A percentile compares a stretch with the other conserved stretches of the same genome.
phyloP scores from a whole-genome alignment of 208 protist species.

The Trypanosoma platydactyli region DNA sequence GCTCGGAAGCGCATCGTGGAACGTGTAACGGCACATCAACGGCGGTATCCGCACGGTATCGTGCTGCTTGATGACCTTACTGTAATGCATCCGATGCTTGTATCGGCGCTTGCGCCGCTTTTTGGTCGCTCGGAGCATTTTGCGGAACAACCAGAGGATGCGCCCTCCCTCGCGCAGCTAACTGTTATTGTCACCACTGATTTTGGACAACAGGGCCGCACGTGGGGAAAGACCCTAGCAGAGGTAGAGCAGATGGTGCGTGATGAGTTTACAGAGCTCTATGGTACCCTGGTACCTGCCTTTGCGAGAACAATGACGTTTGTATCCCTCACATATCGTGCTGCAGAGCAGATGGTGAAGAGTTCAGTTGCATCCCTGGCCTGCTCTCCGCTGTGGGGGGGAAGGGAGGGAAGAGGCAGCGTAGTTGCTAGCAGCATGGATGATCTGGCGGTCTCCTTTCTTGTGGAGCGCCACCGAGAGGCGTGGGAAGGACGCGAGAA shows the following conservation, averaged over 20 bases:
- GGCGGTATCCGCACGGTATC: slow-evolving; percentile 70
- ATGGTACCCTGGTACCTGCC: slow-evolving; percentile 62
- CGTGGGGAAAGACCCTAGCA: slow-evolving; percentile 47
- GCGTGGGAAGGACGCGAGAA: slow-evolving; percentile 67
- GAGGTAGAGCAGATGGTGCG: slow-evolving; percentile 71
- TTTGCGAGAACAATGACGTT: slow-evolving; percentile 68
- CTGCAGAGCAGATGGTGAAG: slow-evolving; percentile 58
- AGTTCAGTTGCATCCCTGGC: slow-evolving; percentile 46
- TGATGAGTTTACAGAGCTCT: slow-evolving; percentile 57
- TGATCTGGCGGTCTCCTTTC: slow-evolving; percentile 50
- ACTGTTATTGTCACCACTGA: slow-evolving; percentile 80
- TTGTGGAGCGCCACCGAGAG: slow-evolving; percentile 47
- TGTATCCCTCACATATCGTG: slow-evolving; percentile 42
- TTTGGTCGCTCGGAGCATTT: slow-evolving; percentile 70
- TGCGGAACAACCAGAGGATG: slow-evolving; percentile 49
- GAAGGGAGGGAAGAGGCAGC: not conserved
- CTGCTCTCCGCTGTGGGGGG: slow-evolving; percentile 29
- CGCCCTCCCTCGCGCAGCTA: slow-evolving; percentile 51
- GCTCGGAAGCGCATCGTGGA: slow-evolving; percentile 36
- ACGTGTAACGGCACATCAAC: slow-evolving; percentile 45
- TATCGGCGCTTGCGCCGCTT: slow-evolving; percentile 55
- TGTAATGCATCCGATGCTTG: slow-evolving; percentile 55
- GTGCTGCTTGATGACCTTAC: slow-evolving; percentile 79
- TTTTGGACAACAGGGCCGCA: slow-evolving; percentile 80
- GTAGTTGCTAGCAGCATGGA: slow-evolving; percentile 53